Conservation (phyloP, 768 basidiomycete genomes). For the Serendipita sp. region DNA sequence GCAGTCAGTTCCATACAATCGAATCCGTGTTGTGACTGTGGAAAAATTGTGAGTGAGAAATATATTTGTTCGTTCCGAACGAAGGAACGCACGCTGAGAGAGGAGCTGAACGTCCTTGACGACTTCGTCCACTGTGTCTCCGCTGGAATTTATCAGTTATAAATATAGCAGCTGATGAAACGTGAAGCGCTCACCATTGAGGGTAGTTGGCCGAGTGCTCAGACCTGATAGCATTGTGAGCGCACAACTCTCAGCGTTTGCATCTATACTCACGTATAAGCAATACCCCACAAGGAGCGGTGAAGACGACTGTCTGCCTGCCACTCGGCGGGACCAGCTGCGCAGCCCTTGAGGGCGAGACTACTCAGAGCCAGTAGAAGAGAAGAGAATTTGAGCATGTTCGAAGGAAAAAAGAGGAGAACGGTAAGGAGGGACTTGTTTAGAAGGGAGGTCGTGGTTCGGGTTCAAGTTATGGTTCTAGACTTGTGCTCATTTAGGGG, state of each 20-base stretch:
- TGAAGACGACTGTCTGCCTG: not conserved
- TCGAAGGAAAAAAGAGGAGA: not conserved
- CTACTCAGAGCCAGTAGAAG: not conserved
- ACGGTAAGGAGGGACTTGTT: not conserved
- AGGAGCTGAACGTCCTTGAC: not conserved
- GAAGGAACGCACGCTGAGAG: not conserved
- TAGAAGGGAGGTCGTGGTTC: not conserved
- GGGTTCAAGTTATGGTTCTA: too few species aligned
- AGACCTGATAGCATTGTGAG: not conserved
- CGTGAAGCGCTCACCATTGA: not conserved
- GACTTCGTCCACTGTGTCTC: conserved; percentile 4
- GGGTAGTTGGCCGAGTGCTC: not conserved
- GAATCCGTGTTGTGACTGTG: conserved; percentile 2
- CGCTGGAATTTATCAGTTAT: not conserved
- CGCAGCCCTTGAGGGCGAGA: not conserved
- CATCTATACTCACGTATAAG: not conserved
- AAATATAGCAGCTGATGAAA: not conserved
- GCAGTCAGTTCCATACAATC: conserved; percentile 1
- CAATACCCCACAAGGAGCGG: conserved; percentile 4
- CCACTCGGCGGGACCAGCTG: not conserved
- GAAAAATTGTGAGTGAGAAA: not conserved
- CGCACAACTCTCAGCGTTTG: not conserved
- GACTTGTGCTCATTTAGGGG: too few species aligned
- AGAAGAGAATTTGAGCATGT: not conserved
- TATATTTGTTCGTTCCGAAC: not conserved